Conservation (phyloP, 176 grass and related monocot species). For the Oropetium thomaeum region DNA sequence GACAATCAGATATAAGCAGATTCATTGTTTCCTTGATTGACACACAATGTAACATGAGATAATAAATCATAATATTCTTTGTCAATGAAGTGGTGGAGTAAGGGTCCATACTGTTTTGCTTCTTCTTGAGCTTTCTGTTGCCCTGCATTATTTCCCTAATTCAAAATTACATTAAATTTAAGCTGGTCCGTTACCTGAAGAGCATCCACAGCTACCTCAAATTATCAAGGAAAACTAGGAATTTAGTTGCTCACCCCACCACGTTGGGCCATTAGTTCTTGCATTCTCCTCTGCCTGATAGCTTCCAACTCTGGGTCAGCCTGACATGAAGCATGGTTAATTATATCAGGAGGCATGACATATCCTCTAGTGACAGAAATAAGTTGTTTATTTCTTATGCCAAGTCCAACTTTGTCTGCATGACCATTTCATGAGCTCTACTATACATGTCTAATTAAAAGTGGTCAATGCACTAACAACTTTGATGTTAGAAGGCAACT, state of each 20-base stretch:
- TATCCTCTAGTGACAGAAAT: neutral
- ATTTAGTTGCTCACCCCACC: conserved; percentile 49
- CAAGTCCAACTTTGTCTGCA: neutral
- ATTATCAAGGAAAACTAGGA: neutral
- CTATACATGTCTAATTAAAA: neutral
- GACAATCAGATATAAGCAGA: neutral
- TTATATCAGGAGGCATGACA: neutral
- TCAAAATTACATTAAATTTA: neutral
- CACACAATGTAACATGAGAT: neutral
- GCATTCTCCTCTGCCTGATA: conserved; percentile 81
- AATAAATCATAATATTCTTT: neutral
- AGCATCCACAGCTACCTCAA: neutral
- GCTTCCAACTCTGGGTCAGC: conserved; percentile 77
- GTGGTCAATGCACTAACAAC: neutral
- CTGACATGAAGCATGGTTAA: conserved; percentile 30
- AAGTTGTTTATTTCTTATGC: neutral
- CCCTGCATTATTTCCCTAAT: conserved; percentile 60
- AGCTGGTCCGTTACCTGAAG: neutral
- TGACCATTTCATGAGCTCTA: neutral
- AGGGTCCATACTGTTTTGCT: conserved; percentile 58
- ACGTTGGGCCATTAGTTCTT: conserved; percentile 74
- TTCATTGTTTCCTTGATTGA: neutral
- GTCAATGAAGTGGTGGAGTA: neutral
- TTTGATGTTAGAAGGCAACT: neutral
- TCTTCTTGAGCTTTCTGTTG: conserved; percentile 78